Conservation (phyloP, 2,329 filamentous ascomycete genomes). For the Alternaria ventricosa region DNA sequence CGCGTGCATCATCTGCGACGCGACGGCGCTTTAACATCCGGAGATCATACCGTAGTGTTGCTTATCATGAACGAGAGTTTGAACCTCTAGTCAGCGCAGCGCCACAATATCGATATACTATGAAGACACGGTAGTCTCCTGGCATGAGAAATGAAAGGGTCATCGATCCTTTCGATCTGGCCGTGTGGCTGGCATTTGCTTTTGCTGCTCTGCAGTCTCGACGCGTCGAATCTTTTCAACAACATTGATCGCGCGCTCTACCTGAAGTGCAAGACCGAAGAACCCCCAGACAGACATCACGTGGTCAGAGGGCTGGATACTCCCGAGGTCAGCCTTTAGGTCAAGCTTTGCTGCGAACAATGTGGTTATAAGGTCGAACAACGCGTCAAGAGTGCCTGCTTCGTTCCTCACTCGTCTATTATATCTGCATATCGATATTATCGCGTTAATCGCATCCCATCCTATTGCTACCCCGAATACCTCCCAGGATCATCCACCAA, state of each 20-base stretch:
- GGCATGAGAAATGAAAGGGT: background rate
- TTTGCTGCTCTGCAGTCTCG: background rate
- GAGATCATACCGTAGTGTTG: background rate
- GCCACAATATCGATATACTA: background rate
- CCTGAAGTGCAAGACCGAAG: background rate
- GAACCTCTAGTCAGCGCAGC: background rate
- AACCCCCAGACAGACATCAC: background rate
- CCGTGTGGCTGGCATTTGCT: background rate
- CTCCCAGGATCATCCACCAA: background rate
- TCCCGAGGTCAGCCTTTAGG: background rate
- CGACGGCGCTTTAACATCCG: background rate
- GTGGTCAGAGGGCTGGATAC: background rate
- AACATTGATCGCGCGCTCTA: background rate
- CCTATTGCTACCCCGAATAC: background rate
- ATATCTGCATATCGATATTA: background rate
- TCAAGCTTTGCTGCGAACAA: background rate
- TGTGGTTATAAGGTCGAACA: background rate
- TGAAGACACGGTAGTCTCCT: background rate
- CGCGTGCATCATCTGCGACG: background rate
- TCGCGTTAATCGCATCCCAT: background rate
- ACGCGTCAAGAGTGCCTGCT: background rate
- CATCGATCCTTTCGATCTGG: background rate
- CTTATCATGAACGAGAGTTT: background rate
- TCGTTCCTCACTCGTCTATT: background rate
- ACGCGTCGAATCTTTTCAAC: background rate